Evolutionary conservation across 768 basidiomycete species (phyloP).

Genomic region (Tricholoma matsutake): DNA sequence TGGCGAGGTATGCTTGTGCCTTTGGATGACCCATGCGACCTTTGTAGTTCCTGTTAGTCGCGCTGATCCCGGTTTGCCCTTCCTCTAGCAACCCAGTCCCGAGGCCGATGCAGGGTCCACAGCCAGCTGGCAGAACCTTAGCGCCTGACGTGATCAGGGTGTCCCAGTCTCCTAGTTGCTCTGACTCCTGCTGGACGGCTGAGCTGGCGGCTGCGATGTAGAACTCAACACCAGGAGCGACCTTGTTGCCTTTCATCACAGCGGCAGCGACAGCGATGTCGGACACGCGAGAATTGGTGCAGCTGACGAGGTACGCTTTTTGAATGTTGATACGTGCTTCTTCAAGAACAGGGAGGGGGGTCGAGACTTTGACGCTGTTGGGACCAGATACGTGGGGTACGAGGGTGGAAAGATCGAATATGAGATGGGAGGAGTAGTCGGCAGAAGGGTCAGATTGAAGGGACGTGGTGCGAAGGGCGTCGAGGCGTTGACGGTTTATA

Average conservation of each 20-base stretch:
- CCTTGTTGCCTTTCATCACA: conserved; percentile 77
- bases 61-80: conserved; percentile 94
- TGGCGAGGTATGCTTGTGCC: conserved; percentile 92
- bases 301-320: conserved; percentile 97
- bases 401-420: conserved; percentile 90
- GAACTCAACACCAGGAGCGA: conserved; percentile 91
- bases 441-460: conserved; percentile 73
- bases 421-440: conserved; percentile 80
- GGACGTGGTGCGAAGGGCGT: conserved; percentile 52
- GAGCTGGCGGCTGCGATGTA: conserved; percentile 97
- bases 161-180: conserved; percentile 85
- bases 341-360: conserved; percentile 82
- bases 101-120: conserved; percentile 97
- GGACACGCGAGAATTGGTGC: conserved; percentile 95
- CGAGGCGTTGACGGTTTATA: conserved; percentile 71
- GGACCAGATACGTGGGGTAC: conserved; percentile 96
- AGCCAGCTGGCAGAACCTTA: conserved; percentile 90
- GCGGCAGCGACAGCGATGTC: conserved; percentile 91
- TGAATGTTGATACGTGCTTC: conserved; percentile 75
- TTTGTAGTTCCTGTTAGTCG: conserved; percentile 99
- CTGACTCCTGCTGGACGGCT: conserved; percentile 87
- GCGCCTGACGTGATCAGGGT: conserved; percentile 85
- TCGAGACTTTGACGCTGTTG: conserved; percentile 97
- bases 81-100: conserved; percentile 92
- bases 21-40: conserved; percentile 97